Percentiles rank a stretch among this genome's conserved stretches.
These are phyloP conservation scores for Globisporangium spinosum DNA, from an alignment of 352 stramenopile species.

Conservation along the genomic window DNA sequence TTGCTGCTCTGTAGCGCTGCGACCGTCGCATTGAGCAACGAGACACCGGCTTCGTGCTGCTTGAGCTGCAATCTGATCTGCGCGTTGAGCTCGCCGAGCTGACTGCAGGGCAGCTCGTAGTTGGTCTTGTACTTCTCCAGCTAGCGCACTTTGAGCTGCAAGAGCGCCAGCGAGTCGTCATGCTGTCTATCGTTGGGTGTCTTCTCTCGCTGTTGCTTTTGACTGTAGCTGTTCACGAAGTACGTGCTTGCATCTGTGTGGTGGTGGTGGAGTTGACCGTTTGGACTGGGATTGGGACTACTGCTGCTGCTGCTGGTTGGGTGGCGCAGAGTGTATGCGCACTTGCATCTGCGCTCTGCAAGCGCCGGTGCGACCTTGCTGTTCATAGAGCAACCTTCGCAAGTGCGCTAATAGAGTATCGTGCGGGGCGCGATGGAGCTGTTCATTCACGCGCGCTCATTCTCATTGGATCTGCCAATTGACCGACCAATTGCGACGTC, in stretches of 20 bases:
- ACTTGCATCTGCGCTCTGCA: not conserved
- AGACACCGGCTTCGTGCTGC: slow-evolving; percentile 63
- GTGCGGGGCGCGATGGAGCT: not conserved
- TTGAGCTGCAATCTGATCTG: slow-evolving; percentile 68
- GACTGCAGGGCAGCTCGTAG: slow-evolving; percentile 71
- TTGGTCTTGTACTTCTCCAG: slow-evolving; percentile 74
- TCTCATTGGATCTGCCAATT: not conserved
- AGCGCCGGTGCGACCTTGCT: not conserved
- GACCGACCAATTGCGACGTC: not conserved
- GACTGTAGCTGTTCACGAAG: not conserved
- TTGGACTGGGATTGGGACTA: not conserved
- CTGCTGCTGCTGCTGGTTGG: not conserved
- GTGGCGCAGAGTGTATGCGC: not conserved
- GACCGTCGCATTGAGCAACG: slow-evolving; percentile 39
- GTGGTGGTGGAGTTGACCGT: not conserved
- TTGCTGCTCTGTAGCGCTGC: slow-evolving; percentile 36
- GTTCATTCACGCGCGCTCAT: not conserved
- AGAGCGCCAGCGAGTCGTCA: slow-evolving; percentile 3
- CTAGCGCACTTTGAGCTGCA: slow-evolving; percentile 47
- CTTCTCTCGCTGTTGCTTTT: not conserved
- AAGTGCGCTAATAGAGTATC: not conserved
- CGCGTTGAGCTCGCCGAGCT: slow-evolving; percentile 61
- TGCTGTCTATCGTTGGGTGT: not conserved
- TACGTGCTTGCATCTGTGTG: not conserved
- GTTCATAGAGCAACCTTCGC: not conserved